Conservation (phyloP, 2,329 filamentous ascomycete genomes). For the Hymenoscyphus fructigenus region DNA sequence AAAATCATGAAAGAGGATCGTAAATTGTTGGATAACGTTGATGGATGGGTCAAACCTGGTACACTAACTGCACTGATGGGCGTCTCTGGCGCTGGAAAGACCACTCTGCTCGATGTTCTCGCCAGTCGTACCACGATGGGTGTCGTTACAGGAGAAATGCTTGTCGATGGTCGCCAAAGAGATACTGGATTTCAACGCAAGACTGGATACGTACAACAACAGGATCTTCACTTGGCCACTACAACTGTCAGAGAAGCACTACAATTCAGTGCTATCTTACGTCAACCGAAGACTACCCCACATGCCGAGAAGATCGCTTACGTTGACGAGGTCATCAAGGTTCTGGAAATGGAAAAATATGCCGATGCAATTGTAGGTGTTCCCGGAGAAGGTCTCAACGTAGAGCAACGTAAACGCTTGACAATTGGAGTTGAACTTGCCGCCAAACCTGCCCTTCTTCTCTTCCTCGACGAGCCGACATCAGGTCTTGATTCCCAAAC, state of each 20-base stretch:
- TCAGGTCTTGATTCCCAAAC: slow-evolving; percentile 93
- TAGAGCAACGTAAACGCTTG: slow-evolving; percentile 70
- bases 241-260: slow-evolving; percentile 86
- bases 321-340: slow-evolving; percentile 85
- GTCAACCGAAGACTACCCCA: slow-evolving; percentile 73
- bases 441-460: slow-evolving; percentile 82
- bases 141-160: slow-evolving; percentile 82
- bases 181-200: slow-evolving; percentile 86
- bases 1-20: slow-evolving; percentile 77
- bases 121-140: slow-evolving; percentile 82
- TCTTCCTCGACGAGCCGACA: slow-evolving; percentile 94
- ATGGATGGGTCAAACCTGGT: slow-evolving; percentile 92
- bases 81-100: slow-evolving; percentile 76
- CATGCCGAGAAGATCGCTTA: slow-evolving; percentile 79
- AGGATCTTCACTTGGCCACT: slow-evolving; percentile 83
- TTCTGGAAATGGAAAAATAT: slow-evolving; percentile 87
- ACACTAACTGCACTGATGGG: slow-evolving; percentile 80
- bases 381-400: slow-evolving; percentile 66
- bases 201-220: slow-evolving; percentile 89
- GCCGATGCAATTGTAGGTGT: slow-evolving; percentile 90
- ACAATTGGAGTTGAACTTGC: slow-evolving; percentile 94
- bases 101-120: slow-evolving; percentile 78
- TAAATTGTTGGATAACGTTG: slow-evolving; percentile 78
- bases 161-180: slow-evolving; percentile 60
- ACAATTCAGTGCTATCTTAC: slow-evolving; percentile 81